Percentiles rank a stretch among this genome's conserved stretches.
Evolutionary conservation across 495 filamentous ascomycete genomes (phyloP).

Genomic region (Neurospora tetraspora): DNA sequence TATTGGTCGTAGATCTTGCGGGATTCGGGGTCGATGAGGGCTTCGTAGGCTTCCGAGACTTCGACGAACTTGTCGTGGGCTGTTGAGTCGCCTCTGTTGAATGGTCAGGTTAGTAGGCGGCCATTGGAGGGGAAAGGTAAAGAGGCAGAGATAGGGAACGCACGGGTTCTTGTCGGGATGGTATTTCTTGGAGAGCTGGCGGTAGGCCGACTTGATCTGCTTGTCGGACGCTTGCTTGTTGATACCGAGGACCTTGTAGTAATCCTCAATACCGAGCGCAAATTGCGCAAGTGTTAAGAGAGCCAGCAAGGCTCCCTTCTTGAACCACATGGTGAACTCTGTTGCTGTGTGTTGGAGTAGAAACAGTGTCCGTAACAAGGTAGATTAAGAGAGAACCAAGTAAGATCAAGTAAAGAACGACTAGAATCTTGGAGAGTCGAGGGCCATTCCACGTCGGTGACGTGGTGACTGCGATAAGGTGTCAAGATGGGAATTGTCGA

Average conservation of each 20-base stretch:
- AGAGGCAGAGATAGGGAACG: slow-evolving; percentile 21
- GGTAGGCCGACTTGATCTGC: slow-evolving; percentile 95
- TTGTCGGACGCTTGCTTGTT: slow-evolving; percentile 72
- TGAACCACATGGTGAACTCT: slow-evolving; percentile 29
- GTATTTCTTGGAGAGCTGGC: slow-evolving; percentile 85
- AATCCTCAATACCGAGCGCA: slow-evolving; percentile 55
- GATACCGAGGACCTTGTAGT: slow-evolving; percentile 84
- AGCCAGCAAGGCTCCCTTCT: slow-evolving; percentile 29
- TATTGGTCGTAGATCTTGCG: slow-evolving; percentile 94
- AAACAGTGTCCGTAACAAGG: not conserved
- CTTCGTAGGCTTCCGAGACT: slow-evolving; percentile 93
- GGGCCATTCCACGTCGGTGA: not conserved
- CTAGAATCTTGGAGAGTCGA: not conserved
- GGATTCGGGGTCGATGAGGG: slow-evolving; percentile 69
- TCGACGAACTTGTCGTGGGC: slow-evolving; percentile 91
- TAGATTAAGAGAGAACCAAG: not conserved
- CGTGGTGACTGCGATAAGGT: not conserved
- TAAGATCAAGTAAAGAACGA: slow-evolving; percentile 2
- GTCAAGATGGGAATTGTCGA: not conserved
- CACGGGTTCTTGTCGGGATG: slow-evolving; percentile 99
- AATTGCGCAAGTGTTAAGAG: slow-evolving; percentile 36
- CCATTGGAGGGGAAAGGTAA: slow-evolving; percentile 2
- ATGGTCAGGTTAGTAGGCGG: not conserved
- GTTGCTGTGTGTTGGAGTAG: not conserved
- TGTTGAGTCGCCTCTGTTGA: slow-evolving; percentile 54